A percentile compares a stretch with the other conserved stretches of the same genome.
Conservation (phyloP, 345 rosid species). For the Hibiscus mutabilis region DNA sequence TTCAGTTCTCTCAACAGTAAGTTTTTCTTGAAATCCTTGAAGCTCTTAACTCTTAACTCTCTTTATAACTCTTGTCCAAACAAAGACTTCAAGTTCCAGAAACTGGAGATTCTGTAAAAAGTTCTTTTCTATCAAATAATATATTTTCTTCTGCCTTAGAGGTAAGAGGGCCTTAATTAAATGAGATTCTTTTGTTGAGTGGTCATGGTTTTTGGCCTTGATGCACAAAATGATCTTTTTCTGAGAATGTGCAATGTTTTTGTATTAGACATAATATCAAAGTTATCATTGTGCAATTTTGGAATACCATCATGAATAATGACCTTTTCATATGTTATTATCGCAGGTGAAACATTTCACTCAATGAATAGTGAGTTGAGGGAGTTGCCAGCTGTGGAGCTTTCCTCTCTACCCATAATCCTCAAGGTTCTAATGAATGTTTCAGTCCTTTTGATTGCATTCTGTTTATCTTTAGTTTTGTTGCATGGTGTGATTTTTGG, state of each 20-base stretch:
- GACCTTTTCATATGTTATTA: not conserved
- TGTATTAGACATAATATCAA: not conserved
- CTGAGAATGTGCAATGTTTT: not conserved
- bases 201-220: not conserved
- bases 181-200: not conserved
- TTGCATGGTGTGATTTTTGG: not conserved
- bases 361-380: conserved; percentile 70
- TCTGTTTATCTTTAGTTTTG: conserved; percentile 5
- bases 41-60: not conserved
- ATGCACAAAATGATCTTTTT: not conserved
- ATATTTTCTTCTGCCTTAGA: not conserved
- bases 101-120: not conserved
- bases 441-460: not conserved
- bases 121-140: not conserved
- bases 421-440: conserved; percentile 53
- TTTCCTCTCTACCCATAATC: conserved; percentile 78
- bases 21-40: conserved; percentile 17
- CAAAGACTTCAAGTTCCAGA: not conserved
- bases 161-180: not conserved
- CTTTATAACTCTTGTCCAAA: not conserved
- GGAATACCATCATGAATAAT: not conserved
- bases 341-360: conserved; percentile 77
- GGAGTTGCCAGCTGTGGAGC: conserved; percentile 92
- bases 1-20: conserved; percentile 75
- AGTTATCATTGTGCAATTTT: not conserved